These are phyloP conservation scores for Rhizoclosmatium globosum DNA, from an alignment of 192 early-diverging fungal species.

Conservation along the genomic window DNA sequence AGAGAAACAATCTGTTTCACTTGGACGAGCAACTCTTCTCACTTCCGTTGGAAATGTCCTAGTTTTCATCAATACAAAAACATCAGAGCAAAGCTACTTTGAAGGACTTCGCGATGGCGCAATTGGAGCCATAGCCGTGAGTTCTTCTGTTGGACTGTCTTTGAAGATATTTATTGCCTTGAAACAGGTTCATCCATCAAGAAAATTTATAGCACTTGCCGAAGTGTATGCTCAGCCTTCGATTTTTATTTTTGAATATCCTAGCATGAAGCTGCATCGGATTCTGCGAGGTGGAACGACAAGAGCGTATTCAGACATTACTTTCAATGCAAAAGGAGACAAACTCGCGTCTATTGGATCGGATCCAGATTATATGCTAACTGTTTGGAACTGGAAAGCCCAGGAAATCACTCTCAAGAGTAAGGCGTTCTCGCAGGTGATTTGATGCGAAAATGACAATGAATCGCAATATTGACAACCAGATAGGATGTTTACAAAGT, in stretches of 20 bases:
- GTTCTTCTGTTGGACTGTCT: conserved; percentile 15
- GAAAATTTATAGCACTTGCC: conserved; percentile 59
- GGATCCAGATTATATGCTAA: conserved; percentile 73
- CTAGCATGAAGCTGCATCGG: conserved; percentile 52
- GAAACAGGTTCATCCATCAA: conserved; percentile 57
- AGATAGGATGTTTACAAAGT: conserved; percentile 63
- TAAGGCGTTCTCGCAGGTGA: conserved; percentile 71
- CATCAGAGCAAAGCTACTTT: conserved; percentile 58
- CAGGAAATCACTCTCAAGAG: conserved; percentile 61
- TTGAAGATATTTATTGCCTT: background rate
- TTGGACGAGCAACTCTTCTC: conserved; percentile 56
- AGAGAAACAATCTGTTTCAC: conserved; percentile 62
- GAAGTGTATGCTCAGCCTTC: conserved; percentile 56
- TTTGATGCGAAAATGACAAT: too few species aligned
- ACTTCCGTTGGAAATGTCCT: conserved; percentile 65
- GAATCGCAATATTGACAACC: background rate
- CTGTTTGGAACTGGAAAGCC: conserved; percentile 67
- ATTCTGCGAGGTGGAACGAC: conserved; percentile 59
- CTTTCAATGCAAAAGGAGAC: conserved; percentile 62
- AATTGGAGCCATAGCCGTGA: conserved; percentile 63
- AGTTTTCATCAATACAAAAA: conserved; percentile 61
- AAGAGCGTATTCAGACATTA: conserved; percentile 54
- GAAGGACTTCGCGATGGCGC: conserved; percentile 58
- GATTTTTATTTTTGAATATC: conserved; percentile 67
- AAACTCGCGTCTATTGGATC: conserved; percentile 63